phyloP scores from a whole-genome alignment of 208 protist species.

The Trypanosoma grayi region DNA sequence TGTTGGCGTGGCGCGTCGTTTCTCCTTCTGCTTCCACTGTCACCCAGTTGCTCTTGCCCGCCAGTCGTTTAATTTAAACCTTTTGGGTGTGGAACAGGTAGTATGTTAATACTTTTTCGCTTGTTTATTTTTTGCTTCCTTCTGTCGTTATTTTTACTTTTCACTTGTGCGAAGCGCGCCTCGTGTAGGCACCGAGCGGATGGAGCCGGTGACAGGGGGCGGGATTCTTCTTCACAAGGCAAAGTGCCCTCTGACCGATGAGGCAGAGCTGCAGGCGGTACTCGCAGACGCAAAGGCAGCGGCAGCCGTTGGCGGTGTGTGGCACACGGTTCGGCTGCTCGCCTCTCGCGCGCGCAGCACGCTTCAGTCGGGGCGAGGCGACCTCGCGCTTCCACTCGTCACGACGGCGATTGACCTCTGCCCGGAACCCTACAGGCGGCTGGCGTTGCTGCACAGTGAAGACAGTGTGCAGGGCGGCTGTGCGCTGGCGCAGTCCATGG shows the following conservation, averaged over 20 bases:
- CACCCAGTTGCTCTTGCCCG: no score
- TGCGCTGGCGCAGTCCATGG: neutral
- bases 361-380: constrained; percentile 20
- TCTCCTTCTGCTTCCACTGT: no score
- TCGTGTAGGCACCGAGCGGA: no score
- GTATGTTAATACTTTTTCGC: constrained; percentile 1
- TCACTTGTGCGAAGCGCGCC: neutral
- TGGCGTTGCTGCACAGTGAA: constrained; percentile 7
- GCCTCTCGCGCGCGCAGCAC: constrained; percentile 18
- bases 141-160: constrained; percentile 6
- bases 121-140: constrained; percentile 4
- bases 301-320: neutral
- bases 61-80: no score
- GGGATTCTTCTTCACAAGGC: constrained; percentile 15
- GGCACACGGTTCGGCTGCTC: constrained; percentile 14
- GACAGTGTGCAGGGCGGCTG: neutral
- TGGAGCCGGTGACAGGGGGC: neutral
- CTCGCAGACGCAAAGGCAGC: constrained; percentile 12
- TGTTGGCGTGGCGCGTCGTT: neutral
- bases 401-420: constrained; percentile 4
- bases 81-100: neutral
- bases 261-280: constrained; percentile 18
- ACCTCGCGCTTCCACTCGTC: constrained; percentile 18
- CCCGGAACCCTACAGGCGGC: constrained; percentile 14
- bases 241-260: constrained; percentile 7